A percentile compares a stretch with the other conserved stretches of the same genome.
Evolutionary conservation across 176 grass and related monocot genomes (phyloP).

Genomic region (Oryza glaberrima): DNA sequence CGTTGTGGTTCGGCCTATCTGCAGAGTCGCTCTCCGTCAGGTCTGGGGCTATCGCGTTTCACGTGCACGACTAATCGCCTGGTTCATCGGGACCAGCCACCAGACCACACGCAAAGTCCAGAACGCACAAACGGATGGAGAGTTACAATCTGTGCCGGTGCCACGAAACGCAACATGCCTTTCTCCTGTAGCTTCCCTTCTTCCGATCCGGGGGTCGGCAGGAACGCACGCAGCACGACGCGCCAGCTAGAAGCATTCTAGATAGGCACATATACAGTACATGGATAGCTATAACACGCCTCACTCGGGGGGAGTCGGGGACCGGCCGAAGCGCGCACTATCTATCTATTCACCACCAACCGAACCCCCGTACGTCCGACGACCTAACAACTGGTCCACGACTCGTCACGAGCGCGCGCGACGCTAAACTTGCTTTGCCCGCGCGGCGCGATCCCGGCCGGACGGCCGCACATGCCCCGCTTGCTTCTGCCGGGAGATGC

Average conservation of each 20-base stretch:
- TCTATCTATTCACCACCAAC: neutral
- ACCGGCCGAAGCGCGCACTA: neutral
- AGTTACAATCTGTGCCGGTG: neutral
- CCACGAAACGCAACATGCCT: neutral
- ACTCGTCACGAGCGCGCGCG: neutral
- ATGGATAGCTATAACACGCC: slow-evolving; percentile 17
- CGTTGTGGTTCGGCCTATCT: no score
- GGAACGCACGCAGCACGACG: neutral
- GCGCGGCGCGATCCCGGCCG: neutral
- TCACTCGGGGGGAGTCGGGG: neutral
- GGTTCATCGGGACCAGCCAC: neutral
- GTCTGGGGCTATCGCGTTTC: neutral
- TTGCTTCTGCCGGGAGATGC: slow-evolving; percentile 35
- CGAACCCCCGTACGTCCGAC: neutral
- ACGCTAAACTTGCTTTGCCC: neutral
- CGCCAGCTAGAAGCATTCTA: slow-evolving; percentile 30
- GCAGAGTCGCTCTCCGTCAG: neutral
- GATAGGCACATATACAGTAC: neutral
- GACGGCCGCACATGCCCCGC: neutral
- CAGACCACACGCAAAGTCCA: neutral
- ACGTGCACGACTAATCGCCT: slow-evolving; percentile 12
- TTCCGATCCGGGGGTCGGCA: neutral
- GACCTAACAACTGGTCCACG: slow-evolving; percentile 41
- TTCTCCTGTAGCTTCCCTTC: neutral
- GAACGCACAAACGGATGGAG: neutral